Evolutionary conservation across 2,329 filamentous ascomycete genomes (phyloP).

Genomic region (Epichloe baconii): DNA sequence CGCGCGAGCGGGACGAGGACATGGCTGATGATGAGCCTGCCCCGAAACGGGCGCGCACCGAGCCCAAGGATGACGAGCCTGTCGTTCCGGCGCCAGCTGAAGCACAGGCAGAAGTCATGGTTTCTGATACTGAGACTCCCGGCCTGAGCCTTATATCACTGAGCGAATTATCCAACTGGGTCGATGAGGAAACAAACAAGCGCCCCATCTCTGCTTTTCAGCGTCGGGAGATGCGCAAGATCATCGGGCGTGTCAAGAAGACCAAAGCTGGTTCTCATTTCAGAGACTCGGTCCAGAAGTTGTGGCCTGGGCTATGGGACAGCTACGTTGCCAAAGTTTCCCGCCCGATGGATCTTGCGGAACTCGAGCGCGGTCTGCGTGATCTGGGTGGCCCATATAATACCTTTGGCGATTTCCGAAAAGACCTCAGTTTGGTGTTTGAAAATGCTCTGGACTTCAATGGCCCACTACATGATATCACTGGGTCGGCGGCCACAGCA

Average conservation of each 20-base stretch:
- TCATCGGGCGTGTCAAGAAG: slow-evolving; percentile 68
- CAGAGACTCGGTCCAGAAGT: slow-evolving; percentile 59
- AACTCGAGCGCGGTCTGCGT: slow-evolving; percentile 71
- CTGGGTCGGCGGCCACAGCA: slow-evolving; percentile 39
- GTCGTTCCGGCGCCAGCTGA: slow-evolving; percentile 7
- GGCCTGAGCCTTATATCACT: slow-evolving; percentile 11
- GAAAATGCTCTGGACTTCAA: slow-evolving; percentile 76
- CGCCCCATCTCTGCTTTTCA: slow-evolving; percentile 45
- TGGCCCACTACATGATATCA: slow-evolving; percentile 61
- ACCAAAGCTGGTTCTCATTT: slow-evolving; percentile 70
- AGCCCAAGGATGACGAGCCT: slow-evolving; percentile 32
- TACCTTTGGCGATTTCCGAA: slow-evolving; percentile 57
- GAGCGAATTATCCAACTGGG: slow-evolving; percentile 24
- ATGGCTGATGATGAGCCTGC: slow-evolving; percentile 48
- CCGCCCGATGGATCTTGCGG: slow-evolving; percentile 71
- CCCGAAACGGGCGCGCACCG: slow-evolving; percentile 71
- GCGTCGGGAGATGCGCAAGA: slow-evolving; percentile 48
- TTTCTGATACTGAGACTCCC: slow-evolving; percentile 2
- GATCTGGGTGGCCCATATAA: slow-evolving; percentile 45
- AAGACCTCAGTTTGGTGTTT: slow-evolving; percentile 65
- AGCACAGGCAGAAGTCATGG: slow-evolving; percentile 3
- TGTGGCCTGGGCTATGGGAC: slow-evolving; percentile 63
- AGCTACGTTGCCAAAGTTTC: slow-evolving; percentile 58
- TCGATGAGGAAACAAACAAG: slow-evolving; percentile 29
- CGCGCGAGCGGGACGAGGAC: slow-evolving; percentile 70